Conservation (phyloP, 2,329 filamentous ascomycete species). For the Aureobasidium mangrovei region DNA sequence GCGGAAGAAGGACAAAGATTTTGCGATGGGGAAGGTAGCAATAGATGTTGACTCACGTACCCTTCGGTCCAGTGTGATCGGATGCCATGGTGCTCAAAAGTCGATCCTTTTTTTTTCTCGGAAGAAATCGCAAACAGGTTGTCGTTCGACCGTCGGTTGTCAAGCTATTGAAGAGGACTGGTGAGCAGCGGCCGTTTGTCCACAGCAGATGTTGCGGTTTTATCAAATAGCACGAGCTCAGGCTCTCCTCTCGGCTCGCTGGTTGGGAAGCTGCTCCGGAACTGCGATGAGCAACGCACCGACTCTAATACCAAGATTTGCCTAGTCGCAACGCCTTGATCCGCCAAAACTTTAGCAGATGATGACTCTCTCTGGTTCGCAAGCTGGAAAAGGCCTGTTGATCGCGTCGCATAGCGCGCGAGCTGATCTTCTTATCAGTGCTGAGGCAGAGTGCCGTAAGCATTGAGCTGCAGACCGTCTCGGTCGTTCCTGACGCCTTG, state of each 20-base stretch:
- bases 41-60: slow-evolving; percentile 10
- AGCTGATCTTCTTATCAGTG: neutral
- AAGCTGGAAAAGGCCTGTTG: no score
- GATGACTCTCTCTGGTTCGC: neutral
- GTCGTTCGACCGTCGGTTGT: neutral
- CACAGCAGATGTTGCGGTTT: neutral
- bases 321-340: neutral
- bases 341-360: slow-evolving; percentile 5
- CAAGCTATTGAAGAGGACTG: neutral
- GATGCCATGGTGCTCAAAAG: neutral
- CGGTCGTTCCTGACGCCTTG: neutral
- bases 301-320: slow-evolving; percentile 1
- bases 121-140: neutral
- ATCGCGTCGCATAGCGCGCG: neutral
- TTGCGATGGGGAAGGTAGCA: neutral
- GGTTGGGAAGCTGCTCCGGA: slow-evolving; percentile 7
- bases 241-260: slow-evolving; percentile 8
- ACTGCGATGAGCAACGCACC: neutral
- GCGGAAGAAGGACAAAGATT: neutral
- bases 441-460: neutral
- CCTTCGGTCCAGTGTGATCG: slow-evolving; percentile 5
- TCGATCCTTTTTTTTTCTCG: neutral
- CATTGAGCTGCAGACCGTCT: slow-evolving; percentile 2
- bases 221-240: slow-evolving; percentile 1
- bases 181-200: neutral